Percentiles rank a stretch among this genome's conserved stretches.
These are phyloP conservation scores for Yarrowia sp. DNA, from an alignment of 805 yeast species.

Conservation along the genomic window DNA sequence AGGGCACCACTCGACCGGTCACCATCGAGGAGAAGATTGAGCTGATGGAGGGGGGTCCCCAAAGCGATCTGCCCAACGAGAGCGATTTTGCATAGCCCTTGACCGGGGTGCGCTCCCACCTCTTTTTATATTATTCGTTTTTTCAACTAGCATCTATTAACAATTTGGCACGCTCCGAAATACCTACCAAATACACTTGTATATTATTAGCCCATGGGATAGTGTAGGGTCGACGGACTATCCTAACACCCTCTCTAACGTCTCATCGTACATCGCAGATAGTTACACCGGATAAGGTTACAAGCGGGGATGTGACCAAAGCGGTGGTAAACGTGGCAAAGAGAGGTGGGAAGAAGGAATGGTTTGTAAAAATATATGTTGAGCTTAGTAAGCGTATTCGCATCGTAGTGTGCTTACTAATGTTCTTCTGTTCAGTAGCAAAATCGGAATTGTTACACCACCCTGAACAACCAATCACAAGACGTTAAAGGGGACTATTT, in stretches of 20 bases:
- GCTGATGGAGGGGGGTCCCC: slow-evolving; percentile 37
- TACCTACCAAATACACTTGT: background rate
- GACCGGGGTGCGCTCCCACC: too few relatives aligned
- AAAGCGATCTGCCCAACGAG: slow-evolving; percentile 32
- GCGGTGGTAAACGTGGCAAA: too few relatives aligned
- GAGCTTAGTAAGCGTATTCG: too few relatives aligned
- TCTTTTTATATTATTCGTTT: background rate
- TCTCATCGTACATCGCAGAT: slow-evolving; percentile 37
- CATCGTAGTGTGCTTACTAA: too few relatives aligned
- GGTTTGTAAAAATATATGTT: too few relatives aligned
- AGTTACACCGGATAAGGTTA: slow-evolving; percentile 19
- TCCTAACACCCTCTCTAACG: slow-evolving; percentile 15
- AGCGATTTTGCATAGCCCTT: slow-evolving; percentile 27
- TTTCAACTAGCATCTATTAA: slow-evolving; percentile 14
- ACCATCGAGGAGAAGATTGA: slow-evolving; percentile 39
- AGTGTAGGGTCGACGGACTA: background rate
- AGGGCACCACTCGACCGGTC: slow-evolving; percentile 36
- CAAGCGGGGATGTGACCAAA: slow-evolving; percentile 25
- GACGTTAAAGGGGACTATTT: too few relatives aligned
- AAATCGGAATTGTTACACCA: too few relatives aligned
- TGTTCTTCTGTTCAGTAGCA: too few relatives aligned
- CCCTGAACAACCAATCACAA: too few relatives aligned
- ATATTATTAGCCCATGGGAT: slow-evolving; percentile 4
- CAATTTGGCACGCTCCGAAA: too few relatives aligned
- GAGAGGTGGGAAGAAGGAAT: too few relatives aligned